Base-by-base conservation (phyloP, 2,329 filamentous ascomycete genomes). In the Huntiella abstrusa region DNA sequence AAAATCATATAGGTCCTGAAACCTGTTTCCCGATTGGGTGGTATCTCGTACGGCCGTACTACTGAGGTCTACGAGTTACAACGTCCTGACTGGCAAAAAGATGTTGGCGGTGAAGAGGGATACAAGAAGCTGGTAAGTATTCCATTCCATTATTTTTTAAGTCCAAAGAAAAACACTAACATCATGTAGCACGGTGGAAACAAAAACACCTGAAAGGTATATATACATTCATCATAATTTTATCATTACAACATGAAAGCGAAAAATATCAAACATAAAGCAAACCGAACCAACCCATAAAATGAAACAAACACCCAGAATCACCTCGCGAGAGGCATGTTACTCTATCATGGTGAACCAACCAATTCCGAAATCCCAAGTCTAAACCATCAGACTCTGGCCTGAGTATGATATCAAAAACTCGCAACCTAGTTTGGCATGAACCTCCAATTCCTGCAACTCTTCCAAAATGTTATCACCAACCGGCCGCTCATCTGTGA, bases 31-130 rank as follows among this genome's bases (percentile, higher is more conserved):
- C 73, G 88, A 34, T 56, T 95, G 17, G 88, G 88, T 19, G 88
- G 88, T 1, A 92, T 95, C 54, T 80, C 80, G 0, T 96, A 94
- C 58, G 80, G 71, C 0, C 70, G 86, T 38, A 65, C 72, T 0
- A 77, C 71, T 0, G 76, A 87, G 52, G 79, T 65, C 0, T 63
- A 84, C 19, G 86, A 94, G 65, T 61, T 94, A 17, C 73, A 70
- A 4, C 66, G 81, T 36, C 77, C 70, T 0, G 68, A 71, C 51
- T 79, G 70, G 52, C 62, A 66, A 38, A 65, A 65, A 56, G 68
- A 75, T 50, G 42, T 70, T 4, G 65, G 67, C 8, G 66, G 67
- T 0, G 64, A 64, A 28, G 73, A 77, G 48, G 73, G 69, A 2
- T 64, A 65, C 34, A 68, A 75, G 53, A 73, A 72, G 55, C 57